A percentile compares a stretch with the other conserved stretches of the same genome.
Conservation (phyloP, 2,329 filamentous ascomycete genomes). For the Colletotrichum nymphaeae region DNA sequence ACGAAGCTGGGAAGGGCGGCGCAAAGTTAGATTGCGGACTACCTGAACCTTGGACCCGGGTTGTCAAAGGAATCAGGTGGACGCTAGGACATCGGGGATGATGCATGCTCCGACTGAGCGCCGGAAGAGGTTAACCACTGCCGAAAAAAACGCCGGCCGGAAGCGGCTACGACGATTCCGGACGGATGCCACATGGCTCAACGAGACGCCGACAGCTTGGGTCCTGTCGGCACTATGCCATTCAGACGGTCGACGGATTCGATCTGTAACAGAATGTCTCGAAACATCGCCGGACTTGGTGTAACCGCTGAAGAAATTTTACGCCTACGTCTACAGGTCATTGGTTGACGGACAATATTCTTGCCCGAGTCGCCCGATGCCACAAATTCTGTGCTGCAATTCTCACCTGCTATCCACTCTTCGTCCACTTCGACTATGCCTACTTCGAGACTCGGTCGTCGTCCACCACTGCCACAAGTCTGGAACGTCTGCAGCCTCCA, state of each 20-base stretch:
- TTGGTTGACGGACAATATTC: not conserved
- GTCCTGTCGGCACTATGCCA: not conserved
- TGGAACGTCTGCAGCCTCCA: conserved; percentile 6
- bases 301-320: not conserved
- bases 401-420: not conserved
- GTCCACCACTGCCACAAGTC: conserved; percentile 8
- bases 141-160: not conserved
- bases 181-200: conserved; percentile 28
- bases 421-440: not conserved
- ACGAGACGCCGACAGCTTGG: not conserved
- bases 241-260: not conserved
- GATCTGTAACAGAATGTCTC: conserved; percentile 13
- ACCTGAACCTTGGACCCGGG: not conserved
- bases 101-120: conserved; percentile 1
- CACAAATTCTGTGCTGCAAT: not conserved
- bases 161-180: conserved; percentile 23
- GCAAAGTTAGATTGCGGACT: not conserved
- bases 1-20: not conserved
- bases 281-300: conserved; percentile 29
- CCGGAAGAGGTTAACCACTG: conserved; percentile 28
- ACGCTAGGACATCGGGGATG: conserved; percentile 18
- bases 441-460: not conserved
- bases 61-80: conserved; percentile 15
- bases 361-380: not conserved
- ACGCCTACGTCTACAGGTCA: not conserved